Conservation (phyloP, 2,329 filamentous ascomycete genomes). For the Penicillium expansum region DNA sequence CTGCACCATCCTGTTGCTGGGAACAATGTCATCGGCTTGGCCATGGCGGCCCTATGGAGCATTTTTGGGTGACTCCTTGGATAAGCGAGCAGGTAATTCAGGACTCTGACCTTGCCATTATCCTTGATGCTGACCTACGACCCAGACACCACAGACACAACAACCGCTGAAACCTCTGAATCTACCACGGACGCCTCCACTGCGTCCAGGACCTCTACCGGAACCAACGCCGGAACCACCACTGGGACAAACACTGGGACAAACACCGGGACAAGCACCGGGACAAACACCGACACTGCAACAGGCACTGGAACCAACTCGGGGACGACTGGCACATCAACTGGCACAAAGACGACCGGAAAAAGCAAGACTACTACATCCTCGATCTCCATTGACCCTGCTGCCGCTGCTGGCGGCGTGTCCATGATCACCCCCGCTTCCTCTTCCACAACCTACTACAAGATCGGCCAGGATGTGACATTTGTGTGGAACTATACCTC, state of each 20-base stretch:
- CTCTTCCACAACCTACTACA: slow-evolving; percentile 58
- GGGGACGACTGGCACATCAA: slow-evolving; percentile 3
- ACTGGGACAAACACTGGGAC: slow-evolving; percentile 16
- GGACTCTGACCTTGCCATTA: not conserved
- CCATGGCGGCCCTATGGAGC: slow-evolving; percentile 22
- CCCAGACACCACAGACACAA: slow-evolving; percentile 20
- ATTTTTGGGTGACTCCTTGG: slow-evolving; percentile 19
- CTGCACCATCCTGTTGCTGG: slow-evolving; percentile 34
- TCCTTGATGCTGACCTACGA: slow-evolving; percentile 2
- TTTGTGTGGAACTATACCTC: slow-evolving; percentile 70
- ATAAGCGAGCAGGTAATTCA: slow-evolving; percentile 29
- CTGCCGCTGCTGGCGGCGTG: slow-evolving; percentile 58
- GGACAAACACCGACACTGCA: slow-evolving; percentile 1
- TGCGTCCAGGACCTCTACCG: slow-evolving; percentile 17
- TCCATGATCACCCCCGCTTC: slow-evolving; percentile 59
- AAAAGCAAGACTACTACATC: slow-evolving; percentile 31
- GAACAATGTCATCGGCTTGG: slow-evolving; percentile 33
- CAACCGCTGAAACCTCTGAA: slow-evolving; percentile 14
- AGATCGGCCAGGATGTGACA: slow-evolving; percentile 61
- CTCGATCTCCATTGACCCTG: slow-evolving; percentile 50
- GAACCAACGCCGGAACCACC: slow-evolving; percentile 5
- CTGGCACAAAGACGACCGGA: slow-evolving; percentile 17
- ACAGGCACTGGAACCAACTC: slow-evolving; percentile 15
- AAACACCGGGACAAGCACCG: slow-evolving; percentile 11
- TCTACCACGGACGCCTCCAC: slow-evolving; percentile 13